phyloP scores from a whole-genome alignment of 78 protist genomes.

The Chrysochromulina parva region DNA sequence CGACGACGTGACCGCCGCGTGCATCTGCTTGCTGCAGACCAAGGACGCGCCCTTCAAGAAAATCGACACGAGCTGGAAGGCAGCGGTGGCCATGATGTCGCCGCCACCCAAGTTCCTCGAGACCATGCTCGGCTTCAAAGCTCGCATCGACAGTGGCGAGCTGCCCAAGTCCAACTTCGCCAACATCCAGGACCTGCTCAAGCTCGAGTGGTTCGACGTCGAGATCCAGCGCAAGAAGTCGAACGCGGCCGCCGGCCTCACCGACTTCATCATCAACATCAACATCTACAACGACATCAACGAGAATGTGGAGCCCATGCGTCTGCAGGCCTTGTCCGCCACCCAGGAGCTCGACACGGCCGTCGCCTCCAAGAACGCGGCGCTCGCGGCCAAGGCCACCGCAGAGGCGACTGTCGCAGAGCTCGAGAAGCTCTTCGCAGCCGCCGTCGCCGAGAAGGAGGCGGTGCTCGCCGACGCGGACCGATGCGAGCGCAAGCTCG shows the following conservation, averaged over 20 bases:
- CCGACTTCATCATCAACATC: constrained; percentile 65
- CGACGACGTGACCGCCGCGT: constrained; percentile 58
- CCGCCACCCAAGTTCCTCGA: constrained; percentile 55
- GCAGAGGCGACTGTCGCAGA: constrained; percentile 58
- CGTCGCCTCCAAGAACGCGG: constrained; percentile 49
- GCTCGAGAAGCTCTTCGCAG: constrained; percentile 44
- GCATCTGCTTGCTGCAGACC: constrained; percentile 31
- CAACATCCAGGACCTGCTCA: constrained; percentile 20
- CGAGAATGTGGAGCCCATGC: constrained; percentile 72
- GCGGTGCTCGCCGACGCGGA: constrained; percentile 60
- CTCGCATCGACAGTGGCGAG: constrained; percentile 38
- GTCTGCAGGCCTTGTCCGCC: constrained; percentile 41
- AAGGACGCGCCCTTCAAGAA: constrained; percentile 37
- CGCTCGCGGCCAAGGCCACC: constrained; percentile 27
- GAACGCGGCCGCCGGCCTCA: constrained; percentile 73
- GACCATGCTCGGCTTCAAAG: constrained; percentile 25
- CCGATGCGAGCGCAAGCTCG: constrained; percentile 56
- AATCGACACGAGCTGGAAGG: constrained; percentile 55
- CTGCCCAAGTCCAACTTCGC: constrained; percentile 33
- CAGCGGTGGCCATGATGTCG: constrained; percentile 55
- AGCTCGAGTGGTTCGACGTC: constrained; percentile 42
- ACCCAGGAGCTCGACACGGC: constrained; percentile 52
- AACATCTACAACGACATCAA: constrained; percentile 68
- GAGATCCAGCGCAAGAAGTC: constrained; percentile 44
- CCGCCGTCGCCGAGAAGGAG: constrained; percentile 56